Evolutionary conservation across 2,329 filamentous ascomycete species (phyloP), one percentile per base, ranked within the genome.

Genomic region (Sporothrix phasma): DNA sequence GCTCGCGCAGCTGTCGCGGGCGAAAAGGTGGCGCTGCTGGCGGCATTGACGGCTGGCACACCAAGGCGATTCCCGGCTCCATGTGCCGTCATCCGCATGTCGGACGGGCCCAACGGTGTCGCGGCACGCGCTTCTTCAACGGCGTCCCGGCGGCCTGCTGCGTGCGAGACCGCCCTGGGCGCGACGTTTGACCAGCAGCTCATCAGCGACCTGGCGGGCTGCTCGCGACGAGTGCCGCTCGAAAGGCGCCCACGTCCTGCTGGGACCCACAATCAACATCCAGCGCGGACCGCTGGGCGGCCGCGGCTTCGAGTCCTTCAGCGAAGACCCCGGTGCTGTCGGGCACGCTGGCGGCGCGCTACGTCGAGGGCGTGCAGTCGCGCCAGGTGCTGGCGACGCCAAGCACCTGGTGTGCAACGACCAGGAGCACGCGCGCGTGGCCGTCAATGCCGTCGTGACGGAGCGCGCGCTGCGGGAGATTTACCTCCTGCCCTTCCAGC

Each of bases 211-310:
- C 84, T 86, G 37, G 88, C 47, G 75, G 80, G 66, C 82, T 84
- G 64, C 88, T 90, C 82, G 88, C 13, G 74, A 80, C 62, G 88
- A 90, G 71, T 82, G 86, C 70, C 81, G 79, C 66, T 82, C 76
- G 64, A 90, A 90, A 75, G 87, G 88, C 64, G 80, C 87, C 19
- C 85, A 89, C 70, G 80, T 88, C 13, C 82, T 86, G 69, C 78
- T 90, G 37, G 88, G 86, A 5, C 88, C 88, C 1, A 79, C 77
- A 0, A 75, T 78, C 65, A 78, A 74, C 69, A 76, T 76, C 61
- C 74, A 76, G 62, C 71, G 75, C 37, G 73, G 72, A 5, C 76
- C 75, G 1, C 70, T 77, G 6, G 75, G 75, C 17, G 76, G 75
- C 51, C 70, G 76, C 61, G 74, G 75, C 22, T 77, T 76, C 65